A percentile compares a stretch with the other conserved stretches of the same genome.
These are phyloP conservation scores for Colletotrichum limetticola DNA, from an alignment of 2,329 filamentous ascomycete species.

Conservation along the genomic window DNA sequence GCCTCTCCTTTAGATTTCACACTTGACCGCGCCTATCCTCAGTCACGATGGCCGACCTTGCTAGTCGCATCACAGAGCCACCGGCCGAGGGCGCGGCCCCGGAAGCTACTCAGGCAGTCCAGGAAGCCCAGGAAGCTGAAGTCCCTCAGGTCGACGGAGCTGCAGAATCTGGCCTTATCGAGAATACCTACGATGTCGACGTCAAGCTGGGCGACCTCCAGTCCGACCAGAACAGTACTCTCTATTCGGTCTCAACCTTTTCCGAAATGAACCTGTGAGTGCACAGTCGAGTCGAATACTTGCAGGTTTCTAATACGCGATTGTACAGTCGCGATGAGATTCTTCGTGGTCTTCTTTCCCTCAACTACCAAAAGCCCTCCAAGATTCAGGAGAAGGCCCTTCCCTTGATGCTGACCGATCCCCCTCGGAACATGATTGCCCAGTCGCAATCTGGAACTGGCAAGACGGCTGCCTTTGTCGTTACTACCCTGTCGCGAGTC, in stretches of 20 bases:
- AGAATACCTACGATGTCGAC: constrained; percentile 88
- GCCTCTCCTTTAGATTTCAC: constrained; percentile 11
- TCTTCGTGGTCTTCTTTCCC: constrained; percentile 78
- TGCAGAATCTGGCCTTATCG: constrained; percentile 64
- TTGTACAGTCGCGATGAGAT: constrained; percentile 61
- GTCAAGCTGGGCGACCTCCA: constrained; percentile 93
- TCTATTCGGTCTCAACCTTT: constrained; percentile 87
- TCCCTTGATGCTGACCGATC: constrained; percentile 85
- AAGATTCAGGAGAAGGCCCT: constrained; percentile 98
- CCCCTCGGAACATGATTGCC: constrained; percentile 94
- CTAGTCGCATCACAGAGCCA: constrained; percentile 62
- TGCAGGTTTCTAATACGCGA: constrained; percentile 5
- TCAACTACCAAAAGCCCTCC: constrained; percentile 94
- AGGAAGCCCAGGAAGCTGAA: constrained; percentile 37
- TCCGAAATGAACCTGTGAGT: constrained; percentile 86
- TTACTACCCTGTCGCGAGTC: constrained; percentile 89
- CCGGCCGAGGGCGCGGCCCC: constrained; percentile 41
- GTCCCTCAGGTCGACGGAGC: constrained; percentile 51
- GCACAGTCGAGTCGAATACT: background rate
- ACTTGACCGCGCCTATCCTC: constrained; percentile 7
- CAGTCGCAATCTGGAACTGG: constrained; percentile 99
- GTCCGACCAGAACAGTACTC: constrained; percentile 84
- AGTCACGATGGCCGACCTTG: constrained; percentile 58
- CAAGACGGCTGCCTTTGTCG: constrained; percentile 96
- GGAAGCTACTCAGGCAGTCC: constrained; percentile 35